Conservation (phyloP, 1,284 basidiomycete species). For the Ceratobasidium sp. region DNA sequence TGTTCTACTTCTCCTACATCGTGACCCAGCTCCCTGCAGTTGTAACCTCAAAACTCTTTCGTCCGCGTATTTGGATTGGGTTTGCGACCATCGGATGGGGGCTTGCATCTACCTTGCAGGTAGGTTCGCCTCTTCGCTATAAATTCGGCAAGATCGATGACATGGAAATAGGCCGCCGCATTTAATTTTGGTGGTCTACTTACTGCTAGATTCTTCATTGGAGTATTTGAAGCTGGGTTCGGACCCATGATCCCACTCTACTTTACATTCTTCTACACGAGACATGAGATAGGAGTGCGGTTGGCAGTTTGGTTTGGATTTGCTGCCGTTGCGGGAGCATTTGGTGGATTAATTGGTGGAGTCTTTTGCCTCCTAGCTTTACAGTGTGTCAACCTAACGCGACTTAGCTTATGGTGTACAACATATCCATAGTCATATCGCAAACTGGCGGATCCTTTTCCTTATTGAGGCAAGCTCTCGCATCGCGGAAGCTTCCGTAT, state of each 20-base stretch:
- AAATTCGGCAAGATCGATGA: slow-evolving; percentile 14
- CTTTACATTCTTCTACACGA: slow-evolving; percentile 82
- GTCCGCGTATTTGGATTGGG: slow-evolving; percentile 76
- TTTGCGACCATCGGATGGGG: slow-evolving; percentile 79
- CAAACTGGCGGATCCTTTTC: slow-evolving; percentile 79
- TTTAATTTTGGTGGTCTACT: slow-evolving; percentile 72
- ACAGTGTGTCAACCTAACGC: not conserved
- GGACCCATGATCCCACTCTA: slow-evolving; percentile 81
- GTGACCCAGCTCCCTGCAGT: slow-evolving; percentile 78
- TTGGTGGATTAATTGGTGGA: slow-evolving; percentile 64
- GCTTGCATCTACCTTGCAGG: slow-evolving; percentile 77
- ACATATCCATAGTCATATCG: slow-evolving; percentile 54
- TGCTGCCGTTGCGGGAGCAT: slow-evolving; percentile 82
- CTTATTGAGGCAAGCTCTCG: slow-evolving; percentile 73
- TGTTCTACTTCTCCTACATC: slow-evolving; percentile 83
- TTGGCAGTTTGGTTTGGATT: slow-evolving; percentile 85
- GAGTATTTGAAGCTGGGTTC: slow-evolving; percentile 80
- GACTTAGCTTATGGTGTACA: slow-evolving; percentile 52
- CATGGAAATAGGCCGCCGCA: slow-evolving; percentile 65
- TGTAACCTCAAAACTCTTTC: slow-evolving; percentile 74
- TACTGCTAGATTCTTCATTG: slow-evolving; percentile 72
- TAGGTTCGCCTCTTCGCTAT: slow-evolving; percentile 53
- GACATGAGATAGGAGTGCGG: slow-evolving; percentile 76
- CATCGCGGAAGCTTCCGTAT: slow-evolving; percentile 5
- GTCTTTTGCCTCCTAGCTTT: not conserved